phyloP scores from a whole-genome alignment of 176 grass and related monocot genomes.

The Juncus inflexus region DNA sequence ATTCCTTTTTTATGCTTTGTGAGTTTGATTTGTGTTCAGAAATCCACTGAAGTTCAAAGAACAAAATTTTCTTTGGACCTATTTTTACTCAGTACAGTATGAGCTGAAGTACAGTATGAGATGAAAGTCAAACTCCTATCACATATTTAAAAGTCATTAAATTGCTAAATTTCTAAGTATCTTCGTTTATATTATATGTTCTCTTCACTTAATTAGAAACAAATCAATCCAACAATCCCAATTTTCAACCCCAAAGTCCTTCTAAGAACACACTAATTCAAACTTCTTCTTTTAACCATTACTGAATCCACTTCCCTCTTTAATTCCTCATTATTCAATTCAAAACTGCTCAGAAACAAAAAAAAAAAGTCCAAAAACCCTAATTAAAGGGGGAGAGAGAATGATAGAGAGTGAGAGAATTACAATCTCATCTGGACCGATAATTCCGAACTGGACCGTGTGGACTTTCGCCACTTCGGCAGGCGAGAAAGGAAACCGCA shows the following conservation, averaged over 20 bases:
- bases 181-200: no score
- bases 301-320: not conserved
- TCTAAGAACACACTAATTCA: no score
- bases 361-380: not conserved
- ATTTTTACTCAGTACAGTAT: not conserved
- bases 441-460: conserved; percentile 91
- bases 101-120: not conserved
- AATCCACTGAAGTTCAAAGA: not conserved
- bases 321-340: not conserved
- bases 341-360: conserved; percentile 1
- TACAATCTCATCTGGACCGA: conserved; percentile 98
- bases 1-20: no score
- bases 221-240: no score
- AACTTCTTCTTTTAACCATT: conserved; percentile 3
- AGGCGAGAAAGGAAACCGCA: conserved; percentile 84
- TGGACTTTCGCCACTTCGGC: conserved; percentile 95
- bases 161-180: not conserved
- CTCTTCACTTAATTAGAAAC: no score
- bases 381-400: not conserved
- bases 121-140: not conserved
- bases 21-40: no score
- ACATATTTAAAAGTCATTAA: not conserved
- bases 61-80: not conserved
- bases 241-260: no score
- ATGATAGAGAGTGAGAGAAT: conserved; percentile 27